Evolutionary conservation across 495 filamentous ascomycete genomes (phyloP).

Genomic region (Talaromyces adpressus): DNA sequence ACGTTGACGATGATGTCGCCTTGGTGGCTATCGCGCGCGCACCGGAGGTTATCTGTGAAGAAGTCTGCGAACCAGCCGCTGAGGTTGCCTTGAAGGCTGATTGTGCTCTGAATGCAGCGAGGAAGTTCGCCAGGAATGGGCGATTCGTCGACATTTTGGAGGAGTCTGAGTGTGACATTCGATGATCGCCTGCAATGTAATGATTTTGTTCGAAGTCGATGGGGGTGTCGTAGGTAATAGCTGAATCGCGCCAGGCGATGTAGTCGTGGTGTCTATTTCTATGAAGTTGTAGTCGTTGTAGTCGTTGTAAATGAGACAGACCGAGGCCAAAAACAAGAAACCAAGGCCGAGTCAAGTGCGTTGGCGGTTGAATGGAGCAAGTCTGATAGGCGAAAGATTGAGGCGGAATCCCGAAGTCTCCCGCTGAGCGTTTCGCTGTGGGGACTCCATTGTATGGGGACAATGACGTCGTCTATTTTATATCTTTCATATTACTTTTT

Average conservation of each 20-base stretch:
- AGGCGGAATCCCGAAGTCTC: neutral
- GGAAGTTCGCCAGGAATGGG: constrained; percentile 79
- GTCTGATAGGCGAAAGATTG: constrained; percentile 1
- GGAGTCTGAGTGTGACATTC: neutral
- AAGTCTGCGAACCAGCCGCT: constrained; percentile 22
- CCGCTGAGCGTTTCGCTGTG: neutral
- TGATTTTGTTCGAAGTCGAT: neutral
- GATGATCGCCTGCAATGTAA: neutral
- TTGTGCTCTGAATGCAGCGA: constrained; percentile 71
- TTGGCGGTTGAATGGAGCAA: neutral
- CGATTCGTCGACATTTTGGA: constrained; percentile 57
- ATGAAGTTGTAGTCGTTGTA: neutral
- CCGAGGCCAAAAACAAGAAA: neutral
- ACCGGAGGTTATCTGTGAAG: constrained; percentile 30
- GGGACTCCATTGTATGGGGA: neutral
- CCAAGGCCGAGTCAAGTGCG: neutral
- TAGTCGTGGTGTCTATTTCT: neutral
- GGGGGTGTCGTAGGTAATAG: neutral
- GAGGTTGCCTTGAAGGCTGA: constrained; percentile 41
- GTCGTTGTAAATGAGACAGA: neutral
- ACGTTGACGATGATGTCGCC: constrained; percentile 17
- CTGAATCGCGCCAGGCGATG: neutral
- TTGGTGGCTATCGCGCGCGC: constrained; percentile 39
- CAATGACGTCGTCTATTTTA: neutral
- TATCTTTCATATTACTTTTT: neutral